Percentiles rank a stretch among this genome's conserved stretches.
These are phyloP conservation scores for Venturia carpophila DNA, from an alignment of 2,329 filamentous ascomycete species.

Conservation along the genomic window DNA sequence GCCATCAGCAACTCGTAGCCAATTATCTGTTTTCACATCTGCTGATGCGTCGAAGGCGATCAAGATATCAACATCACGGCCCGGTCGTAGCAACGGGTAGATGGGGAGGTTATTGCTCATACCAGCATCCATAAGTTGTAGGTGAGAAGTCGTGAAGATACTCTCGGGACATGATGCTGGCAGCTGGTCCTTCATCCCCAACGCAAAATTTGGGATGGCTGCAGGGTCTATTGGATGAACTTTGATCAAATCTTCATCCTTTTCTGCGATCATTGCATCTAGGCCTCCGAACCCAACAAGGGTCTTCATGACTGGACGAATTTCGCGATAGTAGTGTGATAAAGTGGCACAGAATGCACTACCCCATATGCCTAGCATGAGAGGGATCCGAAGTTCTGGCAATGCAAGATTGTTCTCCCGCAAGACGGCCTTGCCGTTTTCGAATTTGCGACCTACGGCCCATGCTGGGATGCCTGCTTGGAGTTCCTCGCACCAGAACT, in stretches of 20 bases:
- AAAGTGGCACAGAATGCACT: conserved; percentile 94
- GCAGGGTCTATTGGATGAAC: conserved; percentile 93
- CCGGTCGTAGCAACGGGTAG: conserved; percentile 83
- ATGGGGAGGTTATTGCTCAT: conserved; percentile 99
- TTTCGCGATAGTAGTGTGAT: conserved; percentile 91
- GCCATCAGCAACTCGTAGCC: conserved; percentile 88
- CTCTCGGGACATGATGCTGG: conserved; percentile 68
- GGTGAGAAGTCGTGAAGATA: conserved; percentile 60
- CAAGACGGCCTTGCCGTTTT: conserved; percentile 59
- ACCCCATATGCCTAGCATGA: conserved; percentile 91
- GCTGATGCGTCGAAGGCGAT: conserved; percentile 92
- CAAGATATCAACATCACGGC: conserved; percentile 79
- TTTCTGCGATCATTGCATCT: conserved; percentile 74
- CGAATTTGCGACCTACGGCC: conserved; percentile 79
- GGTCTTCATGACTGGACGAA: conserved; percentile 71
- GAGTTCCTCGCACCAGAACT: conserved; percentile 92
- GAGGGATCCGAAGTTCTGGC: conserved; percentile 75
- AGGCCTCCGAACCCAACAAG: conserved; percentile 68
- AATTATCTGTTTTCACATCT: conserved; percentile 89
- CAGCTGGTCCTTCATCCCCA: conserved; percentile 69
- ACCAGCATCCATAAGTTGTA: conserved; percentile 77
- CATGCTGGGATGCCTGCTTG: conserved; percentile 88
- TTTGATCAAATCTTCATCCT: conserved; percentile 77
- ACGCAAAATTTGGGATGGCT: conserved; percentile 79
- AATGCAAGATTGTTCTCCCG: conserved; percentile 59